Base-by-base conservation (phyloP, 2,329 filamentous ascomycete genomes). In the Hirsutella minnesotensis region DNA sequence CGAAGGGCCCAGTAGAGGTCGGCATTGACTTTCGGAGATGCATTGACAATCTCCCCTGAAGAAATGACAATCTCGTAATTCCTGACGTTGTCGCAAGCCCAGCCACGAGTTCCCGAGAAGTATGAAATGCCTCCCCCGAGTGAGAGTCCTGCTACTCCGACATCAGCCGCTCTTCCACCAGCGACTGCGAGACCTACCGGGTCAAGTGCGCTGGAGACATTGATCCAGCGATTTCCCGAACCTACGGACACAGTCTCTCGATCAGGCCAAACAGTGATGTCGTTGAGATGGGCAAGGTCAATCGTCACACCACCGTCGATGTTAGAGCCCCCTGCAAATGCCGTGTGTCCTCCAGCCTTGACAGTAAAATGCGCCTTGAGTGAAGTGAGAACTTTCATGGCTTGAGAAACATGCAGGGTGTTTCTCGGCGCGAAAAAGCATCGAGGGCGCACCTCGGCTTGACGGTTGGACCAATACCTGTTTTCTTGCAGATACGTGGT, bases 81-180 rank as follows among this genome's bases (percentile, higher is more conserved):
- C 24, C 52, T 49, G 10, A 72, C 62, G 15, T 63, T 68, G 50
- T 73, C 69, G 43, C 65, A 70, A 7, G 61, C 65, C 53, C 65
- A 69, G 3, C 73, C 37, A 16, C 13, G 72, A 21, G 64, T 54
- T 19, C 33, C 33, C 5, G 65, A 62, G 49, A 72, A 68, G 55
- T 63, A 73, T 1, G 68, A 69, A 20, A 73, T 64, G 10, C 72
- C 72, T 22, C 71, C 67, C 7, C 68, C 68, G 1, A 71, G 61
- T 4, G 65, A 49, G 21, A 70, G 56, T 2, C 69, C 70, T 4
- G 62, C 58, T 2, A 72, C 66, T 13, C 67, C 67, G 9, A 70
- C 63, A 5, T 54, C 53, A 0, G 58, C 51, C 9, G 58, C 57
- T 15, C 69, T 57, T 2, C 65, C 67, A 2, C 67, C 69, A 1